Base-by-base conservation (phyloP, 2,329 filamentous ascomycete genomes). In the Botrytis byssoidea region DNA sequence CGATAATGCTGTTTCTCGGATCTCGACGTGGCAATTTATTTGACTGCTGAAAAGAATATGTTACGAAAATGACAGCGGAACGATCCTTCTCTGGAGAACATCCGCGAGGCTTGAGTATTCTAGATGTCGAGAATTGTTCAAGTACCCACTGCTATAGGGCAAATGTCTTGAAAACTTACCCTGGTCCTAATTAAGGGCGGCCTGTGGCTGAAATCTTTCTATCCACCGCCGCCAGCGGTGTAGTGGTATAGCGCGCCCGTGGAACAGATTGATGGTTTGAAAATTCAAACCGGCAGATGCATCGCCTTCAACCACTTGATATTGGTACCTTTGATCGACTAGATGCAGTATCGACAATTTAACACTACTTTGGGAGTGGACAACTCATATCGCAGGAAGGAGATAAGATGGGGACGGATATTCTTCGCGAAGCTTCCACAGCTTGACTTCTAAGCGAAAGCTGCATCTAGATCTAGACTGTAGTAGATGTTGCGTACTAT, bases 301-400 rank as follows among this genome's bases (percentile, higher is more conserved):
- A 51, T 67, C 32, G 12, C 22, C 18, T 3, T n/a, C 32, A 22
- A 51, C n/a, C 44, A 37, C 64, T 67, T 67, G 64, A 18, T 35
- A 20, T 57, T n/a, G 6, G 51, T 57, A 57, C 51, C 51, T 25
- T 51, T 25, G 35, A n/a, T 66, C 44, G 44, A 37, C 64, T 55
- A 51, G 64, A 51, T 55, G 14, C 32, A 37, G 46, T 40, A 20
- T 16, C 14, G 25, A 32, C 29, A 51, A 32, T 37, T 9, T 25
- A 14, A 32, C 20, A 51, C 32, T 37, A 25, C 29, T n/a, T 7
- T 35, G 10, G 22, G 12, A 48, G 10, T 67, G 65, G 22, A 67
- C 65, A 67, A 67, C 65, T 67, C 65, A 67, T 55, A 40, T 70
- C 68, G 55, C 51, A 44, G 68, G 51, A 35, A 25, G 37, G 67